phyloP scores from a whole-genome alignment of 306 rosid species.

The Psophocarpus tetragonolobus region DNA sequence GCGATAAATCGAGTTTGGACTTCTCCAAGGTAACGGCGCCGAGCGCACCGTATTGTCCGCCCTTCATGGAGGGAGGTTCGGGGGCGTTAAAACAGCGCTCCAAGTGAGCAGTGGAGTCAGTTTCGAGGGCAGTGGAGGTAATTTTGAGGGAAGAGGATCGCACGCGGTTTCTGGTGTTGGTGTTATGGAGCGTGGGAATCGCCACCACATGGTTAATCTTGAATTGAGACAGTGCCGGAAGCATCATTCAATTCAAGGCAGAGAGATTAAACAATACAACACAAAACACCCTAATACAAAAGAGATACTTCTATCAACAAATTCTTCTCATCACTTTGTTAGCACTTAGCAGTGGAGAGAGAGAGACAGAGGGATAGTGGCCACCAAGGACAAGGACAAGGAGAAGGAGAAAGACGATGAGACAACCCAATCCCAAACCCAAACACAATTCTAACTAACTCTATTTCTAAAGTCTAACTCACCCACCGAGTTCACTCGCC shows the following conservation, averaged over 20 bases:
- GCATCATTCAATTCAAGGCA: not conserved
- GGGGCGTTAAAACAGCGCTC: slow-evolving; percentile 66
- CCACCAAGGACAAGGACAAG: not conserved
- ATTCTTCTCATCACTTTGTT: not conserved
- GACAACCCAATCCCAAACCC: slow-evolving; percentile 9
- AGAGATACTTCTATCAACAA: not conserved
- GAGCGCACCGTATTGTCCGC: slow-evolving; percentile 64
- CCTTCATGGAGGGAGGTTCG: slow-evolving; percentile 58
- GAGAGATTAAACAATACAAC: not conserved
- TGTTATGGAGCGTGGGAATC: too few species aligned
- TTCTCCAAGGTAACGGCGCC: slow-evolving; percentile 90
- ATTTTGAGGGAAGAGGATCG: slow-evolving; percentile 2
- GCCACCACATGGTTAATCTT: not conserved
- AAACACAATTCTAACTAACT: not conserved
- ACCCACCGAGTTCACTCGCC: slow-evolving; percentile 13
- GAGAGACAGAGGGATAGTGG: not conserved
- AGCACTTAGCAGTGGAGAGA: too few species aligned
- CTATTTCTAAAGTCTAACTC: too few species aligned
- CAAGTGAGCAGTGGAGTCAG: slow-evolving; percentile 38
- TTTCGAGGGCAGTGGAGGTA: slow-evolving; percentile 19
- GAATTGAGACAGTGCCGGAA: slow-evolving; percentile 31
- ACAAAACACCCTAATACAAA: not conserved
- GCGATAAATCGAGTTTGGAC: slow-evolving; percentile 72
- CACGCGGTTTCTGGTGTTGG: too few species aligned
- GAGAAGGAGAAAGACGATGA: not conserved